Evolutionary conservation across 371 early-diverging fungal genomes (phyloP).

Genomic region (Mortierella sp.): DNA sequence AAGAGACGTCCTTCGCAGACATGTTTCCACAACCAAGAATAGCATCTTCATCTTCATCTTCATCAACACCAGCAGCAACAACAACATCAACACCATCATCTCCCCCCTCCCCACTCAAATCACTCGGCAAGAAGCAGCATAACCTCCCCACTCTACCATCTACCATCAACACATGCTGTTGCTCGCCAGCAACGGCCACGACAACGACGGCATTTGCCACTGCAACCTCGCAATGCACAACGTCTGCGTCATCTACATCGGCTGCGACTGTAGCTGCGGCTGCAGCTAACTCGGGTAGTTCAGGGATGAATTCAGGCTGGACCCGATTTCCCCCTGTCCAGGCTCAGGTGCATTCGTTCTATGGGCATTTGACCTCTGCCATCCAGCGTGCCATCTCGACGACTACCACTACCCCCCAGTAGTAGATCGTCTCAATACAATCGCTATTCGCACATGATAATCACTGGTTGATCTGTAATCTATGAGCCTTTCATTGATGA

Average conservation of each 20-base stretch:
- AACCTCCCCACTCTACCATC: slow-evolving; percentile 7
- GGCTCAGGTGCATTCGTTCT: slow-evolving; percentile 10
- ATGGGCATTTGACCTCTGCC: slow-evolving; percentile 10
- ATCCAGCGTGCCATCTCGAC: slow-evolving; percentile 12
- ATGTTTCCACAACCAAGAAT: too few species aligned
- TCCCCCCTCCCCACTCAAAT: not conserved
- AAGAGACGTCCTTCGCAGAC: not conserved
- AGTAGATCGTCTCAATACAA: too few species aligned
- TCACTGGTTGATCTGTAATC: too few species aligned
- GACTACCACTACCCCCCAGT: too few species aligned
- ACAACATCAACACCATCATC: slow-evolving; percentile 4
- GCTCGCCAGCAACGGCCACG: slow-evolving; percentile 14
- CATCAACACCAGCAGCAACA: slow-evolving; percentile 4
- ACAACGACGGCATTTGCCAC: slow-evolving; percentile 19
- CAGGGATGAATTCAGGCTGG: slow-evolving; percentile 3
- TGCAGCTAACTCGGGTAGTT: not conserved
- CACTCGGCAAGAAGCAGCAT: not conserved
- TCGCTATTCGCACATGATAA: too few species aligned
- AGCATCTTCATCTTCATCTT: too few species aligned
- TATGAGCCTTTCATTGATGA: too few species aligned
- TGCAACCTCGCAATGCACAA: slow-evolving; percentile 9
- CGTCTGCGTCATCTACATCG: slow-evolving; percentile 2
- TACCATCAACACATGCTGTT: slow-evolving; percentile 7
- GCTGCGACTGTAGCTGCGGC: slow-evolving; percentile 4
- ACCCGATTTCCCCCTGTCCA: slow-evolving; percentile 6